Conservation (phyloP, 441 rosid genomes). For the Gossypium laxum region DNA sequence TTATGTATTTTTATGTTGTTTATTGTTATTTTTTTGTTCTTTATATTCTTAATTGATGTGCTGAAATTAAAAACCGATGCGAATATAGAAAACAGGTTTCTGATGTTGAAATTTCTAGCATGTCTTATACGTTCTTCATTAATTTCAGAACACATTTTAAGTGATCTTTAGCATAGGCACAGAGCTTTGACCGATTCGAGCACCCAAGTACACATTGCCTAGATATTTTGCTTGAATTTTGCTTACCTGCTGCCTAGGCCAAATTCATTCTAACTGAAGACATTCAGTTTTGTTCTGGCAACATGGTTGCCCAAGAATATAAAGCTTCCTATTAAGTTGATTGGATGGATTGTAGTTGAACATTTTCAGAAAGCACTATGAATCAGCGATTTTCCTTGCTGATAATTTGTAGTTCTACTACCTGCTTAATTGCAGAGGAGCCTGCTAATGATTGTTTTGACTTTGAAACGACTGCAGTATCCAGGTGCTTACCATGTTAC, state of each 20-base stretch:
- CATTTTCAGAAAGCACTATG: background rate
- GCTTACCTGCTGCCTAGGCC: background rate
- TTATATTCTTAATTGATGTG: background rate
- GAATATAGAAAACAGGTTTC: background rate
- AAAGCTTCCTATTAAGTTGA: background rate
- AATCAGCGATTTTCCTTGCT: background rate
- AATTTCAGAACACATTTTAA: background rate
- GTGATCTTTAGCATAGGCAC: background rate
- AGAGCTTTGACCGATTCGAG: background rate
- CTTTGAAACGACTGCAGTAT: background rate
- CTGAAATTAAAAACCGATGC: background rate
- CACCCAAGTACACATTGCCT: background rate
- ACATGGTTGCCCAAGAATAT: background rate
- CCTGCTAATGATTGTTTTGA: background rate
- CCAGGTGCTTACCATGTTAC: background rate
- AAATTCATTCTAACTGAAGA: background rate
- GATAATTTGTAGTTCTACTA: background rate
- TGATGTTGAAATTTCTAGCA: background rate
- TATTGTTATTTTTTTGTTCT: background rate
- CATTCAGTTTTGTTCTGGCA: background rate
- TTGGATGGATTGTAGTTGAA: background rate
- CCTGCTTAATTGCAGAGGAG: background rate
- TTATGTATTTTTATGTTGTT: background rate
- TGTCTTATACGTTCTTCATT: background rate
- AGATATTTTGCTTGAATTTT: background rate